Evolutionary conservation across 345 rosid genomes (phyloP).

Genomic region (Lumnitzera littorea): DNA sequence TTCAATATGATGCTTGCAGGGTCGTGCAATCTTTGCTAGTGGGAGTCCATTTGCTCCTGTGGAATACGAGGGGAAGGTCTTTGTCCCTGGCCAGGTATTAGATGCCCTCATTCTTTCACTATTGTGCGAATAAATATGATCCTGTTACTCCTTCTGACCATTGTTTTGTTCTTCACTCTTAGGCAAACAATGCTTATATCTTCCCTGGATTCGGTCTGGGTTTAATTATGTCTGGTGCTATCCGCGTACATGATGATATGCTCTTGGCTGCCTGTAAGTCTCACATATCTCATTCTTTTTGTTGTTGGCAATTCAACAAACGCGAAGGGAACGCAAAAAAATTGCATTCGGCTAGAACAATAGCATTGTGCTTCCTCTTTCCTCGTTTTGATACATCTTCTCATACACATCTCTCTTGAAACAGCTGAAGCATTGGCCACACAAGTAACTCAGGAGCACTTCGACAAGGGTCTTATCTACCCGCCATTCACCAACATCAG

Average conservation of each 20-base stretch:
- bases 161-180: neutral
- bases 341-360: too few relatives aligned
- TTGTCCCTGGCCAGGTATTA: slow-evolving; percentile 76
- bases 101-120: neutral
- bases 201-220: slow-evolving; percentile 98
- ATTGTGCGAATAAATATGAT: neutral
- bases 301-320: too few relatives aligned
- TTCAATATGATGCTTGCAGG: slow-evolving; percentile 29
- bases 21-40: slow-evolving; percentile 87
- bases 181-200: slow-evolving; percentile 96
- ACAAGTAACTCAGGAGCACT: slow-evolving; percentile 68
- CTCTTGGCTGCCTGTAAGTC: slow-evolving; percentile 82
- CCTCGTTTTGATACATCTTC: too few relatives aligned
- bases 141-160: neutral
- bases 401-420: neutral
- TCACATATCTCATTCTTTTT: too few relatives aligned
- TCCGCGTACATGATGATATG: slow-evolving; percentile 94
- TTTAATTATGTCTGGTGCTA: slow-evolving; percentile 86
- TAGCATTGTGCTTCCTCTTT: too few relatives aligned
- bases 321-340: too few relatives aligned
- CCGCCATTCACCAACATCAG: slow-evolving; percentile 86
- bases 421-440: slow-evolving; percentile 90
- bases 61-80: slow-evolving; percentile 52
- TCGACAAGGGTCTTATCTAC: slow-evolving; percentile 70
- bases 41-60: slow-evolving; percentile 91